phyloP scores from a whole-genome alignment of 192 early-diverging fungal species.

The Podila clonocystis region DNA sequence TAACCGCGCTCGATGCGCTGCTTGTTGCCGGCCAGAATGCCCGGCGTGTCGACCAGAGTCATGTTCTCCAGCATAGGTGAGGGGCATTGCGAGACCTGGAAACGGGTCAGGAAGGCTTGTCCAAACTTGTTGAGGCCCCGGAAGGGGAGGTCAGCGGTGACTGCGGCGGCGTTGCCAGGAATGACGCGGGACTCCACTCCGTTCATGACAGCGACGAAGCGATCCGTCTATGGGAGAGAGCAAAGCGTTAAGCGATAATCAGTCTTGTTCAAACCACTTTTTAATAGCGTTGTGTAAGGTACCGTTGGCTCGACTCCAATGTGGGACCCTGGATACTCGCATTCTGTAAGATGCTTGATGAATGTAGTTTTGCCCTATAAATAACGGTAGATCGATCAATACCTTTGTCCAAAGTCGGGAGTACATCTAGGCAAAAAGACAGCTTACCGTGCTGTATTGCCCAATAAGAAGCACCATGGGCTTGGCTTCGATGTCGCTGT shows the following conservation, averaged over 20 bases:
- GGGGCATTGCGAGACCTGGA: slow-evolving; percentile 85
- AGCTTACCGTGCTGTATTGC: slow-evolving; percentile 83
- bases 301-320: slow-evolving; percentile 89
- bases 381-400: neutral
- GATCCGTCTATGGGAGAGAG: slow-evolving; percentile 66
- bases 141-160: slow-evolving; percentile 85
- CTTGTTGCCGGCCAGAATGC: slow-evolving; percentile 88
- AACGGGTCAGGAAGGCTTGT: slow-evolving; percentile 80
- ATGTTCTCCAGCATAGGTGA: slow-evolving; percentile 82
- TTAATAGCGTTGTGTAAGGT: slow-evolving; percentile 4
- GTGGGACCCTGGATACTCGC: slow-evolving; percentile 84
- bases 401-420: too few relatives aligned
- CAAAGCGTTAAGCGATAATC: neutral
- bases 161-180: slow-evolving; percentile 88
- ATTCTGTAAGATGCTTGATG: slow-evolving; percentile 79
- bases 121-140: slow-evolving; percentile 84
- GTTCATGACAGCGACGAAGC: slow-evolving; percentile 88
- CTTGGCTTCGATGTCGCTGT: slow-evolving; percentile 85
- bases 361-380: slow-evolving; percentile 84
- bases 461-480: slow-evolving; percentile 89
- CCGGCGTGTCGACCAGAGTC: slow-evolving; percentile 92
- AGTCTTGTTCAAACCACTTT: neutral
- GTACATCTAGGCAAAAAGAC: neutral
- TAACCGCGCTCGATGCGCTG: slow-evolving; percentile 85
- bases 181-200: slow-evolving; percentile 79